These are phyloP conservation scores for Boletellus deceptivus DNA, from an alignment of 1,284 basidiomycete species.

Conservation along the genomic window DNA sequence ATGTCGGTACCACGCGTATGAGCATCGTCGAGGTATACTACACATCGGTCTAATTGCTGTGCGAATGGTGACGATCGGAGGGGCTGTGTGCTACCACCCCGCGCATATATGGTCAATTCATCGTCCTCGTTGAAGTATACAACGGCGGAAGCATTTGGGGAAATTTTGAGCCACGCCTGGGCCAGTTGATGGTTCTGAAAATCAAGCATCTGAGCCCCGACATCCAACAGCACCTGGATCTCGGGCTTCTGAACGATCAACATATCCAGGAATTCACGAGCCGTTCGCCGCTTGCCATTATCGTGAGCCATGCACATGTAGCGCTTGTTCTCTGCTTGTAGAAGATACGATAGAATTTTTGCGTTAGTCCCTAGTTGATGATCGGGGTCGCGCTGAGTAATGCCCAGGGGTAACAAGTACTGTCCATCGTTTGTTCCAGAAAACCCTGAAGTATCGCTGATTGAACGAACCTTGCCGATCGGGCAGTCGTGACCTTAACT, in stretches of 20 bases:
- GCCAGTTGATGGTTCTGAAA: slow-evolving; percentile 41
- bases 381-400: slow-evolving; percentile 11
- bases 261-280: background rate
- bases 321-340: slow-evolving; percentile 42
- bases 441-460: slow-evolving; percentile 7
- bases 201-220: slow-evolving; percentile 55
- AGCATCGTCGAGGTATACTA: slow-evolving; percentile 53
- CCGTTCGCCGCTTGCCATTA: background rate
- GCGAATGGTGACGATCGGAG: slow-evolving; percentile 42
- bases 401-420: slow-evolving; percentile 10
- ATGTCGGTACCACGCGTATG: slow-evolving; percentile 56
- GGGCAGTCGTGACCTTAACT: background rate
- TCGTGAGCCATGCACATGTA: slow-evolving; percentile 27
- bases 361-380: slow-evolving; percentile 27
- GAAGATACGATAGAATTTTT: slow-evolving; percentile 42
- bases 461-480: background rate
- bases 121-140: slow-evolving; percentile 47
- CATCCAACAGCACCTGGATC: slow-evolving; percentile 24
- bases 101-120: slow-evolving; percentile 39
- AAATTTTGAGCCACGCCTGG: slow-evolving; percentile 38
- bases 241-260: background rate
- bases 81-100: slow-evolving; percentile 36
- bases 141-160: slow-evolving; percentile 35
- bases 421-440: slow-evolving; percentile 19
- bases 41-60: slow-evolving; percentile 40